Evolutionary conservation across 106 monocot species (phyloP), one percentile per base, ranked within the genome.

Genomic region (Acorus gramineus): DNA sequence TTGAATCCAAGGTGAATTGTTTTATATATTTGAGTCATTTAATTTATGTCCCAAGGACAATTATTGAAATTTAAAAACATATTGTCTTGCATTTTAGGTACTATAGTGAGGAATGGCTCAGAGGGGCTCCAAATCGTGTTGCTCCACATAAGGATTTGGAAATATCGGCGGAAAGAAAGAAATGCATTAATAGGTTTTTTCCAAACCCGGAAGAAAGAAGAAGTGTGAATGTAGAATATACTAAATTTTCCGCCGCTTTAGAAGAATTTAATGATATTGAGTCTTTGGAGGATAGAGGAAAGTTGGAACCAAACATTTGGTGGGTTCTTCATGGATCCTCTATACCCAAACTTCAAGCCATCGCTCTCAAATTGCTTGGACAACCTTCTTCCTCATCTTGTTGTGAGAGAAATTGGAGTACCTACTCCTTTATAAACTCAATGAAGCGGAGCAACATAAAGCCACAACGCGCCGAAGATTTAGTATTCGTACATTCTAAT

Each of bases 1-100:
- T 58, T 58, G n/a, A 58, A 58, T 11, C n/a, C 57, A n/a, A 58
- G 57, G 57, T 58, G 28, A 28, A 58, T 58, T 58, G 9, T 14
- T 58, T 58, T 2, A n/a, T n/a, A n/a, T 58, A n/a, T 5, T 14
- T n/a, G 5, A 10, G 6, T n/a, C 14, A n/a, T 5, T 5, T n/a
- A n/a, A 58, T n/a, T 10, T 58, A n/a, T 58, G 9, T 58, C 6
- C 13, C 2, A 10, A 1, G 13, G 8, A 58, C 14, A 9, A 28
- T 28, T 28, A 28, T 28, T 28, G 28, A 28, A 28, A 28, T 58
- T 11, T 14, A n/a, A n/a, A n/a, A 58, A 6, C 5, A 5, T 14
- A 8, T n/a, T 58, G 0, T 58, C 14, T n/a, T 58, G 9, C 5
- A 10, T 5, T 9, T 5, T 58, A 58, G 11, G n/a, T 58, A 58